These are phyloP conservation scores for Sclerotinia minor DNA, from an alignment of 2,329 filamentous ascomycete species.

Conservation along the genomic window DNA sequence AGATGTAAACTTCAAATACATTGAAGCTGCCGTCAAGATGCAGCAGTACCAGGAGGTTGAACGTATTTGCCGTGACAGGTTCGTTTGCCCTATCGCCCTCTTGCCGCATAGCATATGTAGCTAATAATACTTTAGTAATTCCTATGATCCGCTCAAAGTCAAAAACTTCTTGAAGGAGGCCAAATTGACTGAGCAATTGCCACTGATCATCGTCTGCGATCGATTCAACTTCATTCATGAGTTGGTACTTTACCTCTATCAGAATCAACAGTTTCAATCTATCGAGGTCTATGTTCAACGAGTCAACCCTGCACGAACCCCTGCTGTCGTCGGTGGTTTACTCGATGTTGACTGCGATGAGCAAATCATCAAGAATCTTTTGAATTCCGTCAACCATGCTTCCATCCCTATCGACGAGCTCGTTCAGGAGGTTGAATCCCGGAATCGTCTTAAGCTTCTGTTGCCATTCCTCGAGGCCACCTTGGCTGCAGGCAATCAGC, in stretches of 20 bases:
- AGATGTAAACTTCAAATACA: conserved; percentile 99
- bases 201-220: conserved; percentile 97
- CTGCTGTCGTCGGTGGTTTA: conserved; percentile 87
- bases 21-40: conserved; percentile 93
- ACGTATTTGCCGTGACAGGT: conserved; percentile 93
- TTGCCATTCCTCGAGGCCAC: conserved; percentile 95
- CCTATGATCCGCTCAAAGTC: conserved; percentile 90
- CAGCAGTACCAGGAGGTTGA: conserved; percentile 94
- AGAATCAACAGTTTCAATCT: conserved; percentile 98
- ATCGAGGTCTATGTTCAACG: conserved; percentile 98
- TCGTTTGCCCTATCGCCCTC: conserved; percentile 18
- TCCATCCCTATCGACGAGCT: conserved; percentile 93
- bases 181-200: conserved; percentile 85
- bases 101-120: neutral
- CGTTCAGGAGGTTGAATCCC: conserved; percentile 89
- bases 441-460: conserved; percentile 93
- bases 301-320: conserved; percentile 88
- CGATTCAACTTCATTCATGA: conserved; percentile 99
- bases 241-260: conserved; percentile 92
- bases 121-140: conserved; percentile 34
- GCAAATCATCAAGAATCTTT: conserved; percentile 87
- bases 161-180: conserved; percentile 99
- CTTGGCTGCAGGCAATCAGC: conserved; percentile 84
- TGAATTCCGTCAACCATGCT: conserved; percentile 78
- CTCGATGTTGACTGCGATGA: conserved; percentile 98